phyloP scores from a whole-genome alignment of 2,329 filamentous ascomycete genomes.

The Ilyonectria destructans region DNA sequence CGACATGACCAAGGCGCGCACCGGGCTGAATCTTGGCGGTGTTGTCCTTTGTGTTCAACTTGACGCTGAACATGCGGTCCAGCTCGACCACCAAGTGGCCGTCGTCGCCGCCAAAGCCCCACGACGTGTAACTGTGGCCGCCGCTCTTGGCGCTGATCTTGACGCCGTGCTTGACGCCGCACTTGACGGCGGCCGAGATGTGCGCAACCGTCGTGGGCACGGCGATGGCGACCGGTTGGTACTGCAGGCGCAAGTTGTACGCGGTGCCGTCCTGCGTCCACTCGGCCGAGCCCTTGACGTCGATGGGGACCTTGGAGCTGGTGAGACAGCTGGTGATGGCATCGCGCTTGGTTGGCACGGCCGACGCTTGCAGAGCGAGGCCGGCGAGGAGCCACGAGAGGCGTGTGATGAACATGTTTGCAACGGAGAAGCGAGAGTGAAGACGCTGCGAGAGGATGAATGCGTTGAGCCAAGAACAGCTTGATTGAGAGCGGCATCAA shows the following conservation, averaged over 20 bases:
- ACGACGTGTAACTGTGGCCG: slow-evolving; percentile 70
- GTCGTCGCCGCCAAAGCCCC: slow-evolving; percentile 61
- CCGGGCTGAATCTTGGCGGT: slow-evolving; percentile 59
- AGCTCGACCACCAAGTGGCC: slow-evolving; percentile 61
- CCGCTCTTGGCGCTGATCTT: slow-evolving; percentile 68
- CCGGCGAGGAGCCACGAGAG: slow-evolving; percentile 12
- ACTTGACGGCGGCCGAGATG: slow-evolving; percentile 64
- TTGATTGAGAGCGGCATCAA: not conserved
- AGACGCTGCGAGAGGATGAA: not conserved
- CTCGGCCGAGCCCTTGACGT: slow-evolving; percentile 33
- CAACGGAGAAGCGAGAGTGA: not conserved
- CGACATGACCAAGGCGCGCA: slow-evolving; percentile 66
- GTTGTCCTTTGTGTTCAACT: slow-evolving; percentile 37
- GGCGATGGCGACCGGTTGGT: slow-evolving; percentile 52
- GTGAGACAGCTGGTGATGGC: slow-evolving; percentile 50
- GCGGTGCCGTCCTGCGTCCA: slow-evolving; percentile 55
- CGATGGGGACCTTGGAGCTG: slow-evolving; percentile 46
- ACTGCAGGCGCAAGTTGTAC: slow-evolving; percentile 55
- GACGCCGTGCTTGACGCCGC: slow-evolving; percentile 59
- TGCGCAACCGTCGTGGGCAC: slow-evolving; percentile 56
- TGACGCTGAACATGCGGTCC: slow-evolving; percentile 57
- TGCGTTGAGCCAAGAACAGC: not conserved
- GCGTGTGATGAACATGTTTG: slow-evolving; percentile 17
- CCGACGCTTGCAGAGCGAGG: slow-evolving; percentile 26
- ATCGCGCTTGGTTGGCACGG: slow-evolving; percentile 43